Percentiles rank a stretch among this genome's conserved stretches.
phyloP scores from a whole-genome alignment of 140 eudicot genomes.

The Ambrosia hybrid region DNA sequence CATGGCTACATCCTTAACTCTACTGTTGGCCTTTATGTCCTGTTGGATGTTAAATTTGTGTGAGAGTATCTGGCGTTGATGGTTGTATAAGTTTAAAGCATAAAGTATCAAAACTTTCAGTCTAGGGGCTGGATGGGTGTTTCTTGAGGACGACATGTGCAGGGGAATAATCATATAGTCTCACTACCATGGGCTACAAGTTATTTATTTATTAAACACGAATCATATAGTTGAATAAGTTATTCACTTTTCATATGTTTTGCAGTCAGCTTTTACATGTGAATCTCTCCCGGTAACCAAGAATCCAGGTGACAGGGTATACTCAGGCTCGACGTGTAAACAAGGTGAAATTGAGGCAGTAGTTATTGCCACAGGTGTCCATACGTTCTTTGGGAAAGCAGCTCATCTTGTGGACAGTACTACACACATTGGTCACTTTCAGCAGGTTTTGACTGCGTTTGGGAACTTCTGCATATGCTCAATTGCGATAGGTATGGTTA shows the following conservation, averaged over 20 bases:
- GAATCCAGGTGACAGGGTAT: conserved; percentile 64
- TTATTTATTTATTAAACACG: not conserved
- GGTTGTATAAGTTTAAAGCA: not conserved
- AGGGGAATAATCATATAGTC: not conserved
- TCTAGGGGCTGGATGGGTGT: not conserved
- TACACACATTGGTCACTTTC: conserved; percentile 71
- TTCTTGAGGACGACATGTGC: not conserved
- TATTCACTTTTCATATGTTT: conserved; percentile 8
- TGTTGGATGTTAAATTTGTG: not conserved
- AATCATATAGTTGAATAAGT: not conserved
- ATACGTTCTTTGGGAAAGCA: conserved; percentile 74
- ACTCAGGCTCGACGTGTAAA: conserved; percentile 76
- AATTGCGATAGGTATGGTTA: conserved; percentile 58
- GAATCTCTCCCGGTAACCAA: conserved; percentile 76
- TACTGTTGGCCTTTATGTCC: not conserved
- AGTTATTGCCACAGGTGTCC: conserved; percentile 70
- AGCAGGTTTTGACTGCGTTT: conserved; percentile 63
- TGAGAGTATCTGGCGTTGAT: not conserved
- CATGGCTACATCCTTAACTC: not conserved
- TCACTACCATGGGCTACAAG: not conserved
- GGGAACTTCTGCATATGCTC: conserved; percentile 75
- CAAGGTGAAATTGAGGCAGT: conserved; percentile 80
- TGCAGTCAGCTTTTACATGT: conserved; percentile 75
- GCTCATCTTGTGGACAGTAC: conserved; percentile 80
- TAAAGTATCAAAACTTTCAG: not conserved